Percentiles rank a stretch among this genome's conserved stretches.
phyloP scores from a whole-genome alignment of 2,329 filamentous ascomycete genomes.

The Aspergillus spinulosporus region DNA sequence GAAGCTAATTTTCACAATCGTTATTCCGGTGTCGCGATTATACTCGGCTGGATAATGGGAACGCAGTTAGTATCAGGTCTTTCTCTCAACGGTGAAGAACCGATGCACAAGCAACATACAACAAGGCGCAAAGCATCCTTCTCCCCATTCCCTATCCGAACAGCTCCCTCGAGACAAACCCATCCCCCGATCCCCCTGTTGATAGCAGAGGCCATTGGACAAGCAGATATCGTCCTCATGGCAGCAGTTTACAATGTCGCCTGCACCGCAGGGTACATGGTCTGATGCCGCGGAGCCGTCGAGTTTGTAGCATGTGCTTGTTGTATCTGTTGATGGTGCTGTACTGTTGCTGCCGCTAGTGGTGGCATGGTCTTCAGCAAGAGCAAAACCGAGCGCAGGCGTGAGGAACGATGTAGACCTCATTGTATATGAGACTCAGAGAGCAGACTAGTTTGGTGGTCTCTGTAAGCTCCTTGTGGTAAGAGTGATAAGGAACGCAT shows the following conservation, averaged over 20 bases:
- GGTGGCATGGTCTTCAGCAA: neutral
- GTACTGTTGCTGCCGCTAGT: neutral
- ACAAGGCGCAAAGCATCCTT: constrained; percentile 19
- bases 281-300: constrained; percentile 1
- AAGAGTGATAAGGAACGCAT: neutral
- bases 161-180: constrained; percentile 20
- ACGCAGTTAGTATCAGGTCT: too few relatives aligned
- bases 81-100: too few relatives aligned
- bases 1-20: constrained; percentile 14
- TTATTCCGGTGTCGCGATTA: constrained; percentile 6
- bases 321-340: neutral
- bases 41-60: constrained; percentile 3
- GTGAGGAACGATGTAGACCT: too few relatives aligned
- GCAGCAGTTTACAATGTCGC: constrained; percentile 16
- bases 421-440: too few relatives aligned
- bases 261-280: constrained; percentile 6
- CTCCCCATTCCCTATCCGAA: constrained; percentile 20
- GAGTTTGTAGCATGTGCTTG: constrained; percentile 6
- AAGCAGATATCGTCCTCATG: constrained; percentile 23
- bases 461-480: too few relatives aligned
- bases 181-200: constrained; percentile 16
- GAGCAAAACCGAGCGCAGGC: neutral
- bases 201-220: constrained; percentile 23
- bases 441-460: too few relatives aligned
- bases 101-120: constrained; percentile 12